phyloP scores from a whole-genome alignment of 1,284 basidiomycete genomes.

The Rhodotorula sp. region DNA sequence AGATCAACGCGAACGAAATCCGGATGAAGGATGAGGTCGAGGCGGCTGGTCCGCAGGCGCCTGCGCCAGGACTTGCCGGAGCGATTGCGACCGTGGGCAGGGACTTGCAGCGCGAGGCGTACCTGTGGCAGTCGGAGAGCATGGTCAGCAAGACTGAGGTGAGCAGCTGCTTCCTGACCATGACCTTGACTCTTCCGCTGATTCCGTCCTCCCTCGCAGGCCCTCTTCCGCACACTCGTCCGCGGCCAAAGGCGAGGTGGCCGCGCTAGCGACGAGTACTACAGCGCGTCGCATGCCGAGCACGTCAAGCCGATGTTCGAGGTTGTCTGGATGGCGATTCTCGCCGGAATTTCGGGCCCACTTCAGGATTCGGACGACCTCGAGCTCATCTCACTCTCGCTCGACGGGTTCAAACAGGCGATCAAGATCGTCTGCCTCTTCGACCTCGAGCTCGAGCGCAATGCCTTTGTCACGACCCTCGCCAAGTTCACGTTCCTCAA shows the following conservation, averaged over 20 bases:
- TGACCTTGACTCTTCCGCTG: neutral
- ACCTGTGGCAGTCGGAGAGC: conserved; percentile 85
- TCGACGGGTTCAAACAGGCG: conserved; percentile 90
- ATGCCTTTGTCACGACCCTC: conserved; percentile 96
- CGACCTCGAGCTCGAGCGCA: conserved; percentile 89
- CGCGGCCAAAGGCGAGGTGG: conserved; percentile 73
- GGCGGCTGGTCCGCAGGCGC: conserved; percentile 49
- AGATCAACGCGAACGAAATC: conserved; percentile 87
- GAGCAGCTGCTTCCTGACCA: conserved; percentile 33
- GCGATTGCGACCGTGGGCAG: conserved; percentile 83
- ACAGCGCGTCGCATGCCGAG: conserved; percentile 88
- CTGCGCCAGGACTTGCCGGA: conserved; percentile 69
- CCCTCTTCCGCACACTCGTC: conserved; percentile 84
- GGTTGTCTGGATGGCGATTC: conserved; percentile 94
- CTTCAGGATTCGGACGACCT: conserved; percentile 76
- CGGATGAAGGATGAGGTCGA: conserved; percentile 96
- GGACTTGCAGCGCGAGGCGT: conserved; percentile 89
- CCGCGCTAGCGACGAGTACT: conserved; percentile 71
- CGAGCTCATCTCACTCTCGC: conserved; percentile 83
- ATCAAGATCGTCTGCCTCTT: conserved; percentile 93
- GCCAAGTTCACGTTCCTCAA: conserved; percentile 94
- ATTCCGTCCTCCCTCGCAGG: conserved; percentile 53
- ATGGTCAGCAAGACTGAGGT: conserved; percentile 96
- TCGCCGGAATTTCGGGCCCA: conserved; percentile 87
- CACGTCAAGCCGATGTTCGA: conserved; percentile 98